Evolutionary conservation across 495 filamentous ascomycete species (phyloP).

Genomic region (Delitschia confertaspora): DNA sequence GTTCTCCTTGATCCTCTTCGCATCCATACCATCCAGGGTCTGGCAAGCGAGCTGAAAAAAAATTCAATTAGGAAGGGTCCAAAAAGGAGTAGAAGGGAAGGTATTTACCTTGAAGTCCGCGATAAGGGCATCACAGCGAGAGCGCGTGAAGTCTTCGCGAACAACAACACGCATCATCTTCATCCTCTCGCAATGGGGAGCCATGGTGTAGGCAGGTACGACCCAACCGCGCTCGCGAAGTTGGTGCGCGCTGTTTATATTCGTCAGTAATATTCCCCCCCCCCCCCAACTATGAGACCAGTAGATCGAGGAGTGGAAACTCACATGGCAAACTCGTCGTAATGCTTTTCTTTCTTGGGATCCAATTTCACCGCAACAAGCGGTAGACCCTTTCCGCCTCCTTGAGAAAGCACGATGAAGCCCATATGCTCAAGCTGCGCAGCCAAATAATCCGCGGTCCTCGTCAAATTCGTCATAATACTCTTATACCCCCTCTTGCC

Average conservation of each 20-base stretch:
- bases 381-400: constrained; percentile 63
- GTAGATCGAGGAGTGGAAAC: neutral
- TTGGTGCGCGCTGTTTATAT: constrained; percentile 54
- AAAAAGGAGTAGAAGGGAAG: no score
- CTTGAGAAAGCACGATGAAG: constrained; percentile 78
- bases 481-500: constrained; percentile 78
- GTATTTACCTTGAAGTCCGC: constrained; percentile 69
- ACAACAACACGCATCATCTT: constrained; percentile 86
- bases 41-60: constrained; percentile 55
- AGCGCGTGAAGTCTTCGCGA: constrained; percentile 75
- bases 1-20: constrained; percentile 55
- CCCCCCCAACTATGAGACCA: neutral
- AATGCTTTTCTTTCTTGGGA: constrained; percentile 49
- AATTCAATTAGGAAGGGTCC: no score
- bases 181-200: constrained; percentile 64
- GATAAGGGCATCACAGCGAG: constrained; percentile 63
- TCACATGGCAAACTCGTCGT: constrained; percentile 55
- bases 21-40: constrained; percentile 64
- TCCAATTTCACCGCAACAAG: constrained; percentile 77
- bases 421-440: constrained; percentile 58
- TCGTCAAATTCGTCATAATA: constrained; percentile 82
- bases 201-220: constrained; percentile 92
- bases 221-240: constrained; percentile 80
- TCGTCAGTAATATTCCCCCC: constrained; percentile 45
- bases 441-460: constrained; percentile 72